Percentiles rank a stretch among this genome's conserved stretches.
phyloP scores from a whole-genome alignment of 768 basidiomycete genomes.

The Suillus weaverae region DNA sequence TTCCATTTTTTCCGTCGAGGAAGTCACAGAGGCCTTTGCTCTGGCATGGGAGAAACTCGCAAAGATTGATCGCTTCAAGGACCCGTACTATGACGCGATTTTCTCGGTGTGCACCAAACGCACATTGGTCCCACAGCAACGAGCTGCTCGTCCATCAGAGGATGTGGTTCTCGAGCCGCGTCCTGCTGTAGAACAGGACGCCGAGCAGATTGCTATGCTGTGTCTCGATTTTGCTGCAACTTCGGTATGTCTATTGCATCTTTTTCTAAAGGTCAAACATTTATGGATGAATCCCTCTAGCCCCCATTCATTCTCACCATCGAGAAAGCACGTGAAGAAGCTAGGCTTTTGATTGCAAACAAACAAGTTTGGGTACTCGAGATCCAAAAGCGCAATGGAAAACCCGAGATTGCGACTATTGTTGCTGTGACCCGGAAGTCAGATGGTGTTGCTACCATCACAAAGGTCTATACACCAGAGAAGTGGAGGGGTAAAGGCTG shows the following conservation, averaged over 20 bases:
- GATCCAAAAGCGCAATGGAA: slow-evolving; percentile 29
- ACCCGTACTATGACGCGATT: slow-evolving; percentile 64
- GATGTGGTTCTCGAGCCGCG: slow-evolving; percentile 30
- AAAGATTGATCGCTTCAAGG: slow-evolving; percentile 33
- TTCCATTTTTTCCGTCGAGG: slow-evolving; percentile 62
- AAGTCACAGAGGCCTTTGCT: slow-evolving; percentile 47
- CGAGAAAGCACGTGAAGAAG: slow-evolving; percentile 50
- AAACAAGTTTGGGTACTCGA: slow-evolving; percentile 62
- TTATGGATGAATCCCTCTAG: slow-evolving; percentile 29
- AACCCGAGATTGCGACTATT: slow-evolving; percentile 55
- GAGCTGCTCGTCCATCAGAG: background rate
- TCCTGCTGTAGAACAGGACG: slow-evolving; percentile 34
- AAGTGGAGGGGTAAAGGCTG: slow-evolving; percentile 52
- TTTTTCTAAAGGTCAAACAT: background rate
- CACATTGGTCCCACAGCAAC: slow-evolving; percentile 33
- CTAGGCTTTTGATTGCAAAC: slow-evolving; percentile 45
- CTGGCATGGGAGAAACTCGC: slow-evolving; percentile 49
- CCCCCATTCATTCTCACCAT: slow-evolving; percentile 52
- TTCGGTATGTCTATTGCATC: slow-evolving; percentile 44
- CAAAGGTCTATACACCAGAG: slow-evolving; percentile 68
- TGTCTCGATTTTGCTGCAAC: slow-evolving; percentile 58
- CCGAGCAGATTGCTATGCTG: slow-evolving; percentile 40
- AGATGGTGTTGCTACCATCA: slow-evolving; percentile 57
- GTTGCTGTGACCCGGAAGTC: slow-evolving; percentile 68
- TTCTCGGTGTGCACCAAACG: slow-evolving; percentile 53